Evolutionary conservation across 805 yeast genomes (phyloP), one percentile per base, ranked within the genome.

Genomic region (Starmerella apis): DNA sequence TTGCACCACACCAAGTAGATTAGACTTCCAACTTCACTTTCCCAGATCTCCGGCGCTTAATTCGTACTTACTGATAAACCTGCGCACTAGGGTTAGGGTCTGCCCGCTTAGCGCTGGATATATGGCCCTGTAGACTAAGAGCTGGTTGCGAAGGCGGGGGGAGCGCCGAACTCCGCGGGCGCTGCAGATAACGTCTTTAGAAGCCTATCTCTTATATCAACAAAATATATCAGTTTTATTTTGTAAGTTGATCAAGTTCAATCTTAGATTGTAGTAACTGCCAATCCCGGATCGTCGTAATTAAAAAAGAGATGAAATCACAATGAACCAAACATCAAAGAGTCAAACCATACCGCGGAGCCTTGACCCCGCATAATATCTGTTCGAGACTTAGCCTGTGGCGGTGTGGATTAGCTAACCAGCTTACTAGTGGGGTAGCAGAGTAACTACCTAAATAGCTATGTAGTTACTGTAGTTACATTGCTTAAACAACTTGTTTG

Each of bases 21-120:
- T 33, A 18, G 3, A 11, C 11, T 18, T 6, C 37, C 37, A 33
- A 22, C 7, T 6, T 33, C 10, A 27, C 8, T 27, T 8, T 27
- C 10, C 22, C 37, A 33, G 37, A 33, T 33, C 37, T 33, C 14
- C 39, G 39, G 39, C 39, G 39, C 39, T 36, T 36, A 36, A 20
- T 33, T 33, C 22, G 37, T 33, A 33, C 37, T 18, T 20, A 10
- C 8, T 7, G 27, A 37, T 20, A 37, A 37, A 37, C 24, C 18
- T 35, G 14, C 10, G 27, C 16, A 10, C 8, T 27, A 37, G 41
- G 41, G 7, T 19, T 37, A 37, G 41, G 41, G 41, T 7, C 8
- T 32, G n/a, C n/a, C n/a, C n/a, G n/a, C n/a, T n/a, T n/a, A n/a
- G n/a, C n/a, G n/a, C n/a, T n/a, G n/a, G n/a, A n/a, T n/a, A n/a